A percentile compares a stretch with the other conserved stretches of the same genome.
phyloP scores from a whole-genome alignment of 2,329 filamentous ascomycete species.

The Colletotrichum sidae region DNA sequence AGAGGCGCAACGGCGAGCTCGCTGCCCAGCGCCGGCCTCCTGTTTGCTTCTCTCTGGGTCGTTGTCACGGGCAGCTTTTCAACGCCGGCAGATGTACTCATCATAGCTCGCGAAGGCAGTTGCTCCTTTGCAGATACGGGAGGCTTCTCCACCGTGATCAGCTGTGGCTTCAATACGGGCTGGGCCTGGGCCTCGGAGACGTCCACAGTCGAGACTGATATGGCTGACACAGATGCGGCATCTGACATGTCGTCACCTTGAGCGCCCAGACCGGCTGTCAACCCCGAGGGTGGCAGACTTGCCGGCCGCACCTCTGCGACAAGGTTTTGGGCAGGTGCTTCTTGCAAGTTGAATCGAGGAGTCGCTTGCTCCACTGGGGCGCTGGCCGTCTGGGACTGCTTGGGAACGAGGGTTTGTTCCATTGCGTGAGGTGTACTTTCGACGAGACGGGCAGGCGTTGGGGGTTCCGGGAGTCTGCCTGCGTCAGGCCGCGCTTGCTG shows the following conservation, averaged over 20 bases:
- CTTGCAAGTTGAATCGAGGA: too few relatives aligned
- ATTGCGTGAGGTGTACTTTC: too few relatives aligned
- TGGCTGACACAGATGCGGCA: constrained; percentile 39
- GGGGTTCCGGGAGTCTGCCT: too few relatives aligned
- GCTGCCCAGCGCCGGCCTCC: neutral
- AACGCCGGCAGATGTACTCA: neutral
- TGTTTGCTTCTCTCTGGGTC: neutral
- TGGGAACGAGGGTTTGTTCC: too few relatives aligned
- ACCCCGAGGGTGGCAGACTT: neutral
- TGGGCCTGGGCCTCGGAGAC: constrained; percentile 40
- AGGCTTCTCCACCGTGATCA: constrained; percentile 34
- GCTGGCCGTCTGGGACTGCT: too few relatives aligned
- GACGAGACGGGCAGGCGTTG: too few relatives aligned
- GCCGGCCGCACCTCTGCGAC: neutral
- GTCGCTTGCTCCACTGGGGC: too few relatives aligned
- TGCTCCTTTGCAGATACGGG: neutral
- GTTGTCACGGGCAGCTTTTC: neutral
- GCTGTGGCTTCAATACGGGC: constrained; percentile 39
- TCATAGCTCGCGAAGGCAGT: constrained; percentile 6
- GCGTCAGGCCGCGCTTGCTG: too few relatives aligned
- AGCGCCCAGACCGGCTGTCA: neutral
- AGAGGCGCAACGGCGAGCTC: constrained; percentile 23
- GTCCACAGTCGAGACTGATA: constrained; percentile 41
- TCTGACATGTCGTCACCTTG: constrained; percentile 27
- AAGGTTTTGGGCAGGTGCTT: too few relatives aligned